Evolutionary conservation across 73 alveolate species (phyloP).

Genomic region (Paramecium tetraurelia): DNA sequence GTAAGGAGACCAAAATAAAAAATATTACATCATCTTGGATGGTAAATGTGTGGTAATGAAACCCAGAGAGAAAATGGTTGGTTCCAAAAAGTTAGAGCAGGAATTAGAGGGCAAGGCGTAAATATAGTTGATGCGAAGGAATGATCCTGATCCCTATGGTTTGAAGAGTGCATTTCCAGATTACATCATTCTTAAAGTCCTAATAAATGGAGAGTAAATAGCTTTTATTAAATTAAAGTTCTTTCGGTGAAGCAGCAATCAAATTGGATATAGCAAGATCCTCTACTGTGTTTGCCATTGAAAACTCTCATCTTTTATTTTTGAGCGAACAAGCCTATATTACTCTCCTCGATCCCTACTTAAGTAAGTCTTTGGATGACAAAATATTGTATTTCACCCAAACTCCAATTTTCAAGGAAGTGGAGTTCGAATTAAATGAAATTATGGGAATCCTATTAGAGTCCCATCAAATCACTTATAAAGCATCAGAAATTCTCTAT

Average conservation of each 20-base stretch:
- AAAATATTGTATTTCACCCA: not conserved
- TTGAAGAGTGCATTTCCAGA: constrained; percentile 45
- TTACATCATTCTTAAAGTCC: not conserved
- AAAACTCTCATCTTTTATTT: not conserved
- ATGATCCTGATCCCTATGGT: constrained; percentile 34
- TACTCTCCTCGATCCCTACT: not conserved
- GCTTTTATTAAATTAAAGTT: not conserved
- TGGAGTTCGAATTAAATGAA: constrained; percentile 1
- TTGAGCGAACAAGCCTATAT: not conserved
- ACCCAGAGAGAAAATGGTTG: constrained; percentile 45
- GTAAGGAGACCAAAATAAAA: constrained; percentile 20
- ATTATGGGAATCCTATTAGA: constrained; percentile 36
- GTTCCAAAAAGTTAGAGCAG: not conserved
- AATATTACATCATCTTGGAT: constrained; percentile 1
- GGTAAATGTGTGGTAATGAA: constrained; percentile 42
- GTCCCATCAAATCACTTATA: not conserved
- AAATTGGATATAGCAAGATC: constrained; percentile 22
- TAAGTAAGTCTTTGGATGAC: not conserved
- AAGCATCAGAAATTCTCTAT: constrained; percentile 7
- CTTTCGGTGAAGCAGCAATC: constrained; percentile 40
- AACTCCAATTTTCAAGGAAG: not conserved
- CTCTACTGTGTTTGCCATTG: constrained; percentile 37
- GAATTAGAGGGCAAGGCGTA: not conserved
- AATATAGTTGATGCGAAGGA: not conserved
- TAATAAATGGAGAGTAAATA: constrained; percentile 23